Base-by-base conservation (phyloP, 176 grass and related monocot species). In the Luzula sylvatica region DNA sequence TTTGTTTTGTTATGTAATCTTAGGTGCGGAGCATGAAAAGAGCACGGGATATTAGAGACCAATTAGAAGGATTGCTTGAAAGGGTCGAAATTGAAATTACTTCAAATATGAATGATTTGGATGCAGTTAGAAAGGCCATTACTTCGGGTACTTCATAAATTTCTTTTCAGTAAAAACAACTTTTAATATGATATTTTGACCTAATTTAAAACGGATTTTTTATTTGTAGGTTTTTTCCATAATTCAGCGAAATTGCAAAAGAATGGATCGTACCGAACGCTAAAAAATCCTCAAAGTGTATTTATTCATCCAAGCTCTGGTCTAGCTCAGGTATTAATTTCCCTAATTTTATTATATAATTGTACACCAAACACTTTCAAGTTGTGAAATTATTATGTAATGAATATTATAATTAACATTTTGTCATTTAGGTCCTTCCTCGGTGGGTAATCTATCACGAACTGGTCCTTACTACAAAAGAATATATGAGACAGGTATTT, bases 81-180 rank as follows among this genome's bases (percentile, higher is more conserved):
- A 86, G 90, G 53, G 90, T 95, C 20, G 90, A 95, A 67, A 95
- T 95, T 73, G 90, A 68, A n/a, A n/a, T n/a, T n/a, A n/a, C n/a
- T n/a, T n/a, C n/a, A n/a, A n/a, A n/a, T n/a, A n/a, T n/a, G n/a
- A n/a, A n/a, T n/a, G n/a, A n/a, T n/a, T n/a, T n/a, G n/a, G n/a
- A n/a, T n/a, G n/a, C n/a, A n/a, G n/a, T 79, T 46, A 89, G 79
- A 64, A 95, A 89, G 55, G 66, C 90, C 12, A 95, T 89, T 57
- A 89, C 83, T 67, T 88, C 89, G 59, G 89, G 89, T 88, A 72
- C 47, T 50, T 5, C 17, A 18, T 19, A 27, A 49, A 44, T 55
- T 20, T n/a, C n/a, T 56, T 11, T 65, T 62, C 38, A n/a, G n/a
- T n/a, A n/a, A n/a, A n/a, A n/a, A n/a, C n/a, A n/a, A n/a, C n/a